phyloP scores from a whole-genome alignment of 805 yeast species.

The Candida pini region DNA sequence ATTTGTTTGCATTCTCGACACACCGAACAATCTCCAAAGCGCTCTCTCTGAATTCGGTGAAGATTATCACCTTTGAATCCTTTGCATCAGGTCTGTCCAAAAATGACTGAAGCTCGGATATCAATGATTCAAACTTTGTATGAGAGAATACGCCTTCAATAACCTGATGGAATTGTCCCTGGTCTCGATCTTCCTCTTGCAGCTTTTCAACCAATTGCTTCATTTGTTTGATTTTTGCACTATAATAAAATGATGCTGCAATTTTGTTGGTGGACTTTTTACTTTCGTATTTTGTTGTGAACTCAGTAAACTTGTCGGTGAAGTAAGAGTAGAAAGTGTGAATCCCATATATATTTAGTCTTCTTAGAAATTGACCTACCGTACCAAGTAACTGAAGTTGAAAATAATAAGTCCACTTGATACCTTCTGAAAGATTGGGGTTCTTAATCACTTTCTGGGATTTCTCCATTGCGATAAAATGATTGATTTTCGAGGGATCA shows the following conservation, averaged over 20 bases:
- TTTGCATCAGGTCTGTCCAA: constrained; percentile 35
- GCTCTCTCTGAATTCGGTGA: constrained; percentile 84
- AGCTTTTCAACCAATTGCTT: constrained; percentile 39
- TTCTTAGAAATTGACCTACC: constrained; percentile 64
- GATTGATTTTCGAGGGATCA: constrained; percentile 65
- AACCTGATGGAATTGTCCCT: constrained; percentile 13
- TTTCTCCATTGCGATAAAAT: constrained; percentile 65
- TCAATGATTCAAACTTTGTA: constrained; percentile 60
- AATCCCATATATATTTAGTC: constrained; percentile 79
- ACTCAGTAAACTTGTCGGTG: constrained; percentile 50
- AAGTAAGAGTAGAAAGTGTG: constrained; percentile 68
- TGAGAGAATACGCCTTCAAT: constrained; percentile 46
- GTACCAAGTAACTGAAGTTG: constrained; percentile 57
- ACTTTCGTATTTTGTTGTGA: constrained; percentile 49
- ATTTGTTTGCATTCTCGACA: constrained; percentile 37
- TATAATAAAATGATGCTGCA: constrained; percentile 56
- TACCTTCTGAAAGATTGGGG: constrained; percentile 55
- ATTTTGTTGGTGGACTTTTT: constrained; percentile 58
- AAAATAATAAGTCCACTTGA: constrained; percentile 67
- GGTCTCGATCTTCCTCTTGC: constrained; percentile 27
- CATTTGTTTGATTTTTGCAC: constrained; percentile 41
- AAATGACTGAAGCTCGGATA: constrained; percentile 53
- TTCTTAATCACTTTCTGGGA: constrained; percentile 52
- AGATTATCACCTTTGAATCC: constrained; percentile 75
- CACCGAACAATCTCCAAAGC: constrained; percentile 80